Evolutionary conservation across 2,329 filamentous ascomycete species (phyloP), one percentile per base, ranked within the genome.

Genomic region (Fusarium anthophilum): DNA sequence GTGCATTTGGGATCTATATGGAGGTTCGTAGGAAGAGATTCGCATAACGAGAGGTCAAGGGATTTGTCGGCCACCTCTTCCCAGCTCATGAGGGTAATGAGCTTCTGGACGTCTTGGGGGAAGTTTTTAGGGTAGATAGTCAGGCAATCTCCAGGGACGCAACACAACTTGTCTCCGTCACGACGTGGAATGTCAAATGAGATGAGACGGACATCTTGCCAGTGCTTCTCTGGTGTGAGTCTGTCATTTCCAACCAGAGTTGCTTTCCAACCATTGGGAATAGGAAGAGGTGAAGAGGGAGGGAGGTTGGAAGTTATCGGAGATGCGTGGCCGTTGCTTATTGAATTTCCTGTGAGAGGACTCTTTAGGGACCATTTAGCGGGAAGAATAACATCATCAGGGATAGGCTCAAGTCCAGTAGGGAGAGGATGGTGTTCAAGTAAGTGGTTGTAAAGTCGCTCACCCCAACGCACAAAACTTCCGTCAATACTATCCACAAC

Each of bases 181-280:
- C 51, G 39, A 28, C 63, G 68, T 53, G 82, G 17, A 80, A 90
- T 76, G 14, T 84, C 86, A 20, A 98, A 86, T 4, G 86, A 87
- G n/a, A 98, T 83, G 59, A 93, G 89, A 1, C 96, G 93, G 50
- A 98, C 96, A 83, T 99, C 96, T 84, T 99, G 96, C 92, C 94
- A 98, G 83, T 99, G 96, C 4, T 86, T 85, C 3, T 81, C 55
- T 0, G 95, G 91, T 0, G 96, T 99, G 11, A 97, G 82, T 22
- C 95, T 90, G 24, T 85, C 81, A 79, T 97, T 98, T n/a, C 83
- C 80, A 2, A 85, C 78, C 2, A 99, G 80, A 0, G 82, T 87
- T 14, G 91, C 93, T 1, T 81, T 82, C 72, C 90, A 84, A 5
- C 88, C 85, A 47, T 85, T 83, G 2, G 89, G 88, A 18, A 94